Evolutionary conservation across 1,139 yeast genomes (phyloP), one percentile per base, ranked within the genome.

Genomic region (Sporopachydermia cereana): DNA sequence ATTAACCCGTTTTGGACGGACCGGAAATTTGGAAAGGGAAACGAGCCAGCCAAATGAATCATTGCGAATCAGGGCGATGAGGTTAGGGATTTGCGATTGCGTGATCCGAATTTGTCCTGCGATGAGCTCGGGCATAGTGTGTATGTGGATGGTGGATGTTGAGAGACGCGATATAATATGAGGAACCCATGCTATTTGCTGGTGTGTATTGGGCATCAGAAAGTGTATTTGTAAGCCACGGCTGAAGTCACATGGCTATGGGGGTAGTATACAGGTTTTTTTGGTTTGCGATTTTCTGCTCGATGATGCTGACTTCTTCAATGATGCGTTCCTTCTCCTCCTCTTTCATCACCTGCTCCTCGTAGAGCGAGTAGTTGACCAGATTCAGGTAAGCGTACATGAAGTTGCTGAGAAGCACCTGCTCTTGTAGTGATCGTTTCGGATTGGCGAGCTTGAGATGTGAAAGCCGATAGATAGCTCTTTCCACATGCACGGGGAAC

Each of bases 321-420:
- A 34, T 34, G 5, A 34, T 34, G 12, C 39, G 5, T 21, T 34
- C 39, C 22, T 34, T 34, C 7, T 46, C 44, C 29, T 57, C 57
- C 24, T 59, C 68, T 41, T 61, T 63, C 7, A 31, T 9, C 46
- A 61, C 70, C 53, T 79, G 86, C 55, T 83, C 89, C 51, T 83
- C 63, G 60, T 81, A 85, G 53, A 83, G 67, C 4, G 91, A 81
- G 55, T 89, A 96, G 61, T 91, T 94, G 48, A 91, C 96, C 62
- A 91, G 69, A 58, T 91, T 91, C 69, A 91, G 73, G 63, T 91
- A 91, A 0, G 97, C 93, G 60, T 91, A 91, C 98, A 91, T 91
- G 72, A 91, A 91, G 61, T 93, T 93, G 47, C 96, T 85, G 52
- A 91, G 65, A 44, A 91, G 63, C 2, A 91, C 98, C 60, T 91